A percentile compares a stretch with the other conserved stretches of the same genome.
These are phyloP conservation scores for Buddleja alternifolia DNA, from an alignment of 257 asterid genomes.

Conservation along the genomic window DNA sequence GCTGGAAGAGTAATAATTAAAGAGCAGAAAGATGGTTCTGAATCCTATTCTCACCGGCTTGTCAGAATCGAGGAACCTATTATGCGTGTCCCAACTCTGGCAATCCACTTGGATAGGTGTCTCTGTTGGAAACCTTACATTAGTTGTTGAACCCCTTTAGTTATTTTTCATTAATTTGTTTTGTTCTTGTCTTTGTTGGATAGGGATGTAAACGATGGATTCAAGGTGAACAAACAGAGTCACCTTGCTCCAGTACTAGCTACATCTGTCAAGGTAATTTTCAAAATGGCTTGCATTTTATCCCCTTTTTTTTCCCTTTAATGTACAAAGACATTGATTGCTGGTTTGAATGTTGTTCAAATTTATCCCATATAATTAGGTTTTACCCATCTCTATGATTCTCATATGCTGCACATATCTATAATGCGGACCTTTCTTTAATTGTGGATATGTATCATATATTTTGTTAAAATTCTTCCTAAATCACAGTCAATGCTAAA, in stretches of 20 bases:
- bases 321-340: neutral
- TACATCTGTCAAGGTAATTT: conserved; percentile 79
- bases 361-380: neutral
- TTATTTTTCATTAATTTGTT: conserved; percentile 12
- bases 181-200: conserved; percentile 30
- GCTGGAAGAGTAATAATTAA: conserved; percentile 85
- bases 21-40: conserved; percentile 63
- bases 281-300: neutral
- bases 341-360: neutral
- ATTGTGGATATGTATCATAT: no score
- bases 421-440: neutral
- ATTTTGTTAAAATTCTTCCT: no score
- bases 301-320: neutral
- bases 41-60: conserved; percentile 67
- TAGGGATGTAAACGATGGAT: conserved; percentile 89
- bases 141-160: neutral
- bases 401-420: neutral
- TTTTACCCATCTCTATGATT: neutral
- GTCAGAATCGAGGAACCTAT: conserved; percentile 82
- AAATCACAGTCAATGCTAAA: no score
- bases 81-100: conserved; percentile 94
- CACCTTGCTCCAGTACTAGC: conserved; percentile 95
- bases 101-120: conserved; percentile 96
- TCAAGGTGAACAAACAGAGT: conserved; percentile 79
- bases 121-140: conserved; percentile 15